These are phyloP conservation scores for Chrysosporium keratinophilum DNA, from an alignment of 2,329 filamentous ascomycete species.

Conservation along the genomic window DNA sequence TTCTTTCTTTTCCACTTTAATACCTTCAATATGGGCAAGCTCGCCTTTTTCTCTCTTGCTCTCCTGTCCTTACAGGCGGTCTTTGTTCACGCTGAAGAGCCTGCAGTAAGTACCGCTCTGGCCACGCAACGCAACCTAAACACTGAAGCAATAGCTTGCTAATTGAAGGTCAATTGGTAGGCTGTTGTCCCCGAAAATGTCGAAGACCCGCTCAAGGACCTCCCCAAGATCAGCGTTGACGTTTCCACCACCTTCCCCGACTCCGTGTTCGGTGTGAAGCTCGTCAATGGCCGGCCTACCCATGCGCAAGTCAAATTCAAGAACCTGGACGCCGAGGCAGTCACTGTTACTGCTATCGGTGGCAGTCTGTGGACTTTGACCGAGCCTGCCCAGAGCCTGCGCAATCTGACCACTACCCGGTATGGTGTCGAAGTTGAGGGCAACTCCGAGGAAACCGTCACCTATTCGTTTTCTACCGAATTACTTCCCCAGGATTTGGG, in stretches of 20 bases:
- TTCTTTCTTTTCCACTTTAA: constrained; percentile 5
- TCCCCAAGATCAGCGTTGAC: constrained; percentile 46
- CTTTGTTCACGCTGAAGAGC: constrained; percentile 51
- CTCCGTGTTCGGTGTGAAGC: constrained; percentile 81
- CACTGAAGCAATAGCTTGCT: background rate
- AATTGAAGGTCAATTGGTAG: constrained; percentile 1
- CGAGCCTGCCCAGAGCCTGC: constrained; percentile 53
- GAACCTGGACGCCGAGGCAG: constrained; percentile 69
- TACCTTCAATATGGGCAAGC: constrained; percentile 54
- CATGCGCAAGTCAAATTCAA: constrained; percentile 69
- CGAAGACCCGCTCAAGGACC: constrained; percentile 48
- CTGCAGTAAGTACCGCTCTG: constrained; percentile 40
- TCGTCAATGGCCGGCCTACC: constrained; percentile 83
- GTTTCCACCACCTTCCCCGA: constrained; percentile 51
- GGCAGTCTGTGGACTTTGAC: constrained; percentile 58
- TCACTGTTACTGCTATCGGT: constrained; percentile 65
- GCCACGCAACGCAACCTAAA: background rate
- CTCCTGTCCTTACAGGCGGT: constrained; percentile 60
- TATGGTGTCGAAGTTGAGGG: constrained; percentile 65
- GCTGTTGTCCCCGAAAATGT: constrained; percentile 52
- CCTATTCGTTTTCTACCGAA: constrained; percentile 79
- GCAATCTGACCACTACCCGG: constrained; percentile 70
- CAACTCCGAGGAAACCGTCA: constrained; percentile 63
- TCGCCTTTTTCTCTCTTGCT: constrained; percentile 61
- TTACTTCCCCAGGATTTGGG: constrained; percentile 85